phyloP scores from a whole-genome alignment of 768 basidiomycete species.

The Gymnopilus dilepis region DNA sequence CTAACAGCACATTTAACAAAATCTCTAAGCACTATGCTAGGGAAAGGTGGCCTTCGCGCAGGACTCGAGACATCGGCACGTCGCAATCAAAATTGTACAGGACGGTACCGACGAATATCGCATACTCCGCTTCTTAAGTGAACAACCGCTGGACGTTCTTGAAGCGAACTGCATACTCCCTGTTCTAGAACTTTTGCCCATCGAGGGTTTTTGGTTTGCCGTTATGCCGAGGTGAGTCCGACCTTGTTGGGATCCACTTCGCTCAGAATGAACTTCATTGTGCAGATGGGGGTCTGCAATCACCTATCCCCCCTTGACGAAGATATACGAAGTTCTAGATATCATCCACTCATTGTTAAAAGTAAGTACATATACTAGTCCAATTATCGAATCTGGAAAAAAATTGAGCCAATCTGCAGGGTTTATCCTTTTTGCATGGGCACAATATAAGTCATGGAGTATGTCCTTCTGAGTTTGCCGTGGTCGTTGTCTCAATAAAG shows the following conservation, averaged over 20 bases:
- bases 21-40: too few relatives aligned
- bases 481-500: background rate
- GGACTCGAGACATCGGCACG: constrained; percentile 25
- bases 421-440: constrained; percentile 24
- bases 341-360: constrained; percentile 23
- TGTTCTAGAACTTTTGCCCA: constrained; percentile 30
- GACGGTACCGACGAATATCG: constrained; percentile 28
- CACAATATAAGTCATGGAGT: constrained; percentile 29
- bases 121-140: constrained; percentile 25
- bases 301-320: background rate
- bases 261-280: background rate
- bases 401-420: constrained; percentile 3
- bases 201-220: constrained; percentile 29
- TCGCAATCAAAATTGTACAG: constrained; percentile 32
- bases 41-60: constrained; percentile 17
- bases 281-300: constrained; percentile 21
- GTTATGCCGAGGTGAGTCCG: constrained; percentile 35
- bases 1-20: too few relatives aligned
- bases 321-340: constrained; percentile 12
- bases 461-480: background rate
- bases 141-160: constrained; percentile 10
- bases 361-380: background rate
- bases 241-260: background rate
- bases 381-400: background rate
- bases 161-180: constrained; percentile 26